Conservation (phyloP, 106 monocot genomes). For the Dendrobium chrysotoxum region DNA sequence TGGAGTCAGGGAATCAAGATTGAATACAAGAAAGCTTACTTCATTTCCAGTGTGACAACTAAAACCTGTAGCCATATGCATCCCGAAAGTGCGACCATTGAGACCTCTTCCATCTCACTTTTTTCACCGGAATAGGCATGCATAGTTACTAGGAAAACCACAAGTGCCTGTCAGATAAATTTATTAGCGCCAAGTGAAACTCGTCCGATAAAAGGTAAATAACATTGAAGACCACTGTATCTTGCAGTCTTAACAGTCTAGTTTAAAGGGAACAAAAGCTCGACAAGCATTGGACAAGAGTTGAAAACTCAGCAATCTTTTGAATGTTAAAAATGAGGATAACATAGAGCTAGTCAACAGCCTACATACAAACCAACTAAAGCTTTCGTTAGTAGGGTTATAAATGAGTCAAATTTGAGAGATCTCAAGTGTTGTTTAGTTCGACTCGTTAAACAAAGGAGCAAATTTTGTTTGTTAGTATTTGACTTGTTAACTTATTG, state of each 20-base stretch:
- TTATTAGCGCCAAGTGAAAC: background rate
- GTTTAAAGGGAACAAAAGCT: background rate
- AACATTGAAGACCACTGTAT: background rate
- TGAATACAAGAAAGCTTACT: constrained; percentile 32
- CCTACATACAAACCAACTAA: no score
- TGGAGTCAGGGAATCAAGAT: background rate
- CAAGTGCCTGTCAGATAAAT: constrained; percentile 51
- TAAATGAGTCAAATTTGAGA: no score
- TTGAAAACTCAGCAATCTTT: background rate
- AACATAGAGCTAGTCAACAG: no score
- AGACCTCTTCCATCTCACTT: constrained; percentile 93
- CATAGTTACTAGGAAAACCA: constrained; percentile 67
- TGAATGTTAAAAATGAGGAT: no score
- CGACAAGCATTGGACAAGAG: background rate
- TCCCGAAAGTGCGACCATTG: constrained; percentile 97
- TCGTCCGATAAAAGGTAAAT: background rate
- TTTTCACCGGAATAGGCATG: constrained; percentile 80
- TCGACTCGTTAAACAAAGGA: no score
- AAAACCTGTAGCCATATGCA: constrained; percentile 96
- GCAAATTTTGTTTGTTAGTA: no score
- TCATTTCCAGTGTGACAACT: constrained; percentile 83
- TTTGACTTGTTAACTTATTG: no score
- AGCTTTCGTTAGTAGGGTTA: no score
- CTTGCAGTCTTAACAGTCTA: background rate
- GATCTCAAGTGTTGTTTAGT: no score